Conservation (phyloP, 768 basidiomycete genomes). For the Rhodotorula taiwanensis region DNA sequence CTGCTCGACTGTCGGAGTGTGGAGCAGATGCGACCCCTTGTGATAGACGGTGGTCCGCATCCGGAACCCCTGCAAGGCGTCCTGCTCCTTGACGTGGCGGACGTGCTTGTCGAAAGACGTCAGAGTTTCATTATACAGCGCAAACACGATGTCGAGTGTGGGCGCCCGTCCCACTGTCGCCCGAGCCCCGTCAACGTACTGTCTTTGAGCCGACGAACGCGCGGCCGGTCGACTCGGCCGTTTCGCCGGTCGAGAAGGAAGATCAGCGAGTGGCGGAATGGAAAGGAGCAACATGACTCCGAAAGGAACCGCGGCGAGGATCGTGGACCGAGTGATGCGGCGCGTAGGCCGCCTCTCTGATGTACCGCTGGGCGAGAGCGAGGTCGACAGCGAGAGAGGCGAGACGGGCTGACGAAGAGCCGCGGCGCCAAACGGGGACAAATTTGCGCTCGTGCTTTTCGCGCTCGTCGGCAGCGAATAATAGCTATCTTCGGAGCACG, state of each 20-base stretch:
- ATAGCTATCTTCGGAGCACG: too few relatives aligned
- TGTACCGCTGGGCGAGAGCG: too few relatives aligned
- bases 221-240: not conserved
- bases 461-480: too few relatives aligned
- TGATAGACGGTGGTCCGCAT: slow-evolving; percentile 2
- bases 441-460: too few relatives aligned
- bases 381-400: too few relatives aligned
- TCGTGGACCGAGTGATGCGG: too few relatives aligned
- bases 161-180: not conserved
- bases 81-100: not conserved
- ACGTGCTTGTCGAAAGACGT: not conserved
- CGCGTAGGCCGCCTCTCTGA: too few relatives aligned
- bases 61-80: not conserved
- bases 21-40: not conserved
- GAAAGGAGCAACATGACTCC: not conserved
- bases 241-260: not conserved
- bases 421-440: too few relatives aligned
- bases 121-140: not conserved
- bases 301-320: not conserved
- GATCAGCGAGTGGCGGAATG: not conserved
- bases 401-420: too few relatives aligned
- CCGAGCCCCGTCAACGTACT: too few relatives aligned
- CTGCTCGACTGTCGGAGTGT: not conserved
- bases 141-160: slow-evolving; percentile 15
- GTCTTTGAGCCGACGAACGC: too few relatives aligned